phyloP scores from a whole-genome alignment of 805 yeast genomes.

The Candida khao-thaluensis region DNA sequence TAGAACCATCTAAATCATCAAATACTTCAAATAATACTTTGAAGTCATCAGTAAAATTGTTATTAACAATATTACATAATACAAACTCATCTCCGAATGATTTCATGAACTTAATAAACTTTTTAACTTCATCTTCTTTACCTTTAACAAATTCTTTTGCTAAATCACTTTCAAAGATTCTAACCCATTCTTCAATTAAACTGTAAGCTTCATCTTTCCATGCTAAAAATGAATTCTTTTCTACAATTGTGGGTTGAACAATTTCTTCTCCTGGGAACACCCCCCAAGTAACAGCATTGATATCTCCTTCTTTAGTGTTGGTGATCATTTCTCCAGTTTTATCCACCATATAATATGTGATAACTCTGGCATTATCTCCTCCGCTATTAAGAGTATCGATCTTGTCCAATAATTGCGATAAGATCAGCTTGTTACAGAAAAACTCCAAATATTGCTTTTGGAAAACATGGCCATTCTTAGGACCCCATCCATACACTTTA shows the following conservation, averaged over 20 bases:
- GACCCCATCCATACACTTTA: slow-evolving; percentile 90
- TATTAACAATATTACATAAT: slow-evolving; percentile 86
- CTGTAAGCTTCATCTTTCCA: slow-evolving; percentile 96
- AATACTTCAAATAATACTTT: slow-evolving; percentile 58
- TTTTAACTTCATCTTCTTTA: slow-evolving; percentile 27
- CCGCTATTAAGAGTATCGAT: slow-evolving; percentile 47
- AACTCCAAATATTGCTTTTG: slow-evolving; percentile 93
- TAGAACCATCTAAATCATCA: slow-evolving; percentile 20
- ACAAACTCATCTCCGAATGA: slow-evolving; percentile 58
- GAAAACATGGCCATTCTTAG: slow-evolving; percentile 85
- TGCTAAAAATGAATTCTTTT: slow-evolving; percentile 85
- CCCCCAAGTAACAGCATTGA: slow-evolving; percentile 98
- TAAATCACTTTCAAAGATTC: slow-evolving; percentile 42
- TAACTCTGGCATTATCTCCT: slow-evolving; percentile 39
- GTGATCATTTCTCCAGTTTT: slow-evolving; percentile 57
- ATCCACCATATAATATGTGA: slow-evolving; percentile 78
- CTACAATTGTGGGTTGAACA: slow-evolving; percentile 94
- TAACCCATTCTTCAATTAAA: slow-evolving; percentile 78
- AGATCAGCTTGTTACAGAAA: slow-evolving; percentile 60
- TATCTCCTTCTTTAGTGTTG: slow-evolving; percentile 71
- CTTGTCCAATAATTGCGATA: slow-evolving; percentile 34
- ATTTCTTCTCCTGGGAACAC: slow-evolving; percentile 95
- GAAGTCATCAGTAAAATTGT: slow-evolving; percentile 62
- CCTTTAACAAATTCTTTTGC: slow-evolving; percentile 27
- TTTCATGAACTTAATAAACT: slow-evolving; percentile 43